phyloP scores from a whole-genome alignment of 441 rosid species.

The Brassica balearica region DNA sequence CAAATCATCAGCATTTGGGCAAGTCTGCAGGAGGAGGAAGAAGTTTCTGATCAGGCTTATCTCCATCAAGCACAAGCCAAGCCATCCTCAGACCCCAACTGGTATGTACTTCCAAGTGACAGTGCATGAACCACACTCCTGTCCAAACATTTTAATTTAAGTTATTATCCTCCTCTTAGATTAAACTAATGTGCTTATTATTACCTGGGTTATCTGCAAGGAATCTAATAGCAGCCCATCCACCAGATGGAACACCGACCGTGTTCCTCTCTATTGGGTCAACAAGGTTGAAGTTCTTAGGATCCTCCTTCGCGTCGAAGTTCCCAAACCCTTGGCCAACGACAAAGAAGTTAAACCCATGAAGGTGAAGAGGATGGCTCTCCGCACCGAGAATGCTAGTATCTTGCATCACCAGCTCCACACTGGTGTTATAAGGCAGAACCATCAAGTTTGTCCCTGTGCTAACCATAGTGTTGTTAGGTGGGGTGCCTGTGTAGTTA shows the following conservation, averaged over 20 bases:
- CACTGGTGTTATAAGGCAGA: slow-evolving; percentile 62
- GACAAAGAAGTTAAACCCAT: slow-evolving; percentile 77
- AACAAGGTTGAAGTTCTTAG: slow-evolving; percentile 66
- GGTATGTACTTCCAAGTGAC: slow-evolving; percentile 73
- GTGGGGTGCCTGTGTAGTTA: slow-evolving; percentile 60
- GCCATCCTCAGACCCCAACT: slow-evolving; percentile 78
- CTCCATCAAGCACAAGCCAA: slow-evolving; percentile 72
- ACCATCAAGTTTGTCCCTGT: slow-evolving; percentile 63
- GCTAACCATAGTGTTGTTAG: slow-evolving; percentile 57
- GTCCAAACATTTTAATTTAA: slow-evolving; percentile 21
- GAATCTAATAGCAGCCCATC: slow-evolving; percentile 77
- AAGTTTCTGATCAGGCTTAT: slow-evolving; percentile 62
- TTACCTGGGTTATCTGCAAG: slow-evolving; percentile 74
- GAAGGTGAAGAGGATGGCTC: slow-evolving; percentile 68
- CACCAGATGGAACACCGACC: slow-evolving; percentile 70
- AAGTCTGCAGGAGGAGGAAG: slow-evolving; percentile 75
- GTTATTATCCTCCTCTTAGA: slow-evolving; percentile 11
- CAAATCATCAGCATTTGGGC: slow-evolving; percentile 55
- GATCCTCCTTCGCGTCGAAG: slow-evolving; percentile 62
- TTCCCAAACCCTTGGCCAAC: slow-evolving; percentile 81
- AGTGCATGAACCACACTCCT: slow-evolving; percentile 81
- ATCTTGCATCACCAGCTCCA: slow-evolving; percentile 66
- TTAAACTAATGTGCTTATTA: neutral
- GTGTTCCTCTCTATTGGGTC: slow-evolving; percentile 83
- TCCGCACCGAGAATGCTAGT: slow-evolving; percentile 67